These are phyloP conservation scores for Penicillium sp. DNA, from an alignment of 2,329 filamentous ascomycete species.

Conservation along the genomic window DNA sequence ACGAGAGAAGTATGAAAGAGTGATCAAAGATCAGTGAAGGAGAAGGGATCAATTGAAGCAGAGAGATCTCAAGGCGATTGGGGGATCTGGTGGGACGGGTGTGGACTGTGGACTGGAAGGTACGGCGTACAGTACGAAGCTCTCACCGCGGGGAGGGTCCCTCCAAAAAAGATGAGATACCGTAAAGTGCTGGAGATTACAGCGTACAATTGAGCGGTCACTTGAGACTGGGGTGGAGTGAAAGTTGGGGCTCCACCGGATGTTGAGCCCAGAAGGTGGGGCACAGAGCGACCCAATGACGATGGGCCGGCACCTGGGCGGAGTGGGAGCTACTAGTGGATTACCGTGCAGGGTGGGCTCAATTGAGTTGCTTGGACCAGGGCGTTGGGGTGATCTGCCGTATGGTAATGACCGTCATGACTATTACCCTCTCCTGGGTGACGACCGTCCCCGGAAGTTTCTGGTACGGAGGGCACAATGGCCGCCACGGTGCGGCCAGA, in stretches of 20 bases:
- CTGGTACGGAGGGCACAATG: too few species aligned
- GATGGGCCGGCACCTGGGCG: neutral
- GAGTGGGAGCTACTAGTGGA: slow-evolving; percentile 2
- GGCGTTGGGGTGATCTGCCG: slow-evolving; percentile 11
- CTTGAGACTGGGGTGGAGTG: slow-evolving; percentile 15
- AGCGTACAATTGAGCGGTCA: slow-evolving; percentile 21
- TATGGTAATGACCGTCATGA: slow-evolving; percentile 2
- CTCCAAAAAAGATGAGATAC: slow-evolving; percentile 11
- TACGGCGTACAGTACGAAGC: slow-evolving; percentile 13
- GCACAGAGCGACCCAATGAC: too few species aligned
- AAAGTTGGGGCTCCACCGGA: slow-evolving; percentile 7
- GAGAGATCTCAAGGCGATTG: slow-evolving; percentile 10
- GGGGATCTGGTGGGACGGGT: slow-evolving; percentile 9
- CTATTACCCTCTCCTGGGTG: neutral
- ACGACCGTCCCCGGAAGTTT: too few species aligned
- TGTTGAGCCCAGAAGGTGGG: neutral
- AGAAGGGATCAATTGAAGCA: slow-evolving; percentile 2
- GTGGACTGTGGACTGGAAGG: slow-evolving; percentile 12
- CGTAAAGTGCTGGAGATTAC: slow-evolving; percentile 22
- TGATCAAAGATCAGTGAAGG: too few species aligned
- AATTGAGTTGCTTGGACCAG: neutral
- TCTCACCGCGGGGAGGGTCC: neutral
- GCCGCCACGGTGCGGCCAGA: neutral
- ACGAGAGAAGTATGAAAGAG: slow-evolving; percentile 21
- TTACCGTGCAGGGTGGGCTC: neutral